These are phyloP conservation scores for Puccinia coronata DNA, from an alignment of 1,284 basidiomycete species.

Conservation along the genomic window DNA sequence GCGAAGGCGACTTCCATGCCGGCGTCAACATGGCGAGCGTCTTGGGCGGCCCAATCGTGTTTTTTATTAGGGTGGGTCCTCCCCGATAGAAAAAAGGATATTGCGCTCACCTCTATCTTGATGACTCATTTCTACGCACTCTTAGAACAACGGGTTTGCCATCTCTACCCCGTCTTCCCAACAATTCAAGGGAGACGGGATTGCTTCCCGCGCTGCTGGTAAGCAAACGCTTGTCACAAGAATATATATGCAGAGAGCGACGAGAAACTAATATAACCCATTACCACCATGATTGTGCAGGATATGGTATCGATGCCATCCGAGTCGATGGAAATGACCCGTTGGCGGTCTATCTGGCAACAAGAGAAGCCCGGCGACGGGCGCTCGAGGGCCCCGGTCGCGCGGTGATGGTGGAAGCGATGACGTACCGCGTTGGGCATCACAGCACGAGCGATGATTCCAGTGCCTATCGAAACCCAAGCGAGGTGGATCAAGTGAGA, in stretches of 20 bases:
- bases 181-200: conserved; percentile 90
- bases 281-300: too few relatives aligned
- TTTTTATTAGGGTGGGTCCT: conserved; percentile 52
- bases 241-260: not conserved
- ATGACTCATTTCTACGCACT: conserved; percentile 48
- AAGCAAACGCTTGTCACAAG: not conserved
- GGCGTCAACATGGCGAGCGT: conserved; percentile 63
- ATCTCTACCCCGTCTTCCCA: conserved; percentile 89
- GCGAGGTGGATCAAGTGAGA: conserved; percentile 73
- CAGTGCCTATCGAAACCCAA: conserved; percentile 78
- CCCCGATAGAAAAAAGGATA: too few relatives aligned
- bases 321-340: conserved; percentile 91
- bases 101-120: conserved; percentile 59
- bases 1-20: conserved; percentile 65
- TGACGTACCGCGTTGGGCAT: conserved; percentile 93
- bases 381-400: conserved; percentile 74
- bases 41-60: conserved; percentile 58
- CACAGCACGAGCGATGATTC: conserved; percentile 94
- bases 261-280: not conserved
- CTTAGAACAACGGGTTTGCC: conserved; percentile 85
- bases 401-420: conserved; percentile 84
- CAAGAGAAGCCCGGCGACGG: conserved; percentile 73
- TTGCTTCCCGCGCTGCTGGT: conserved; percentile 81
- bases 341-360: conserved; percentile 79
- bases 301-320: conserved; percentile 51